phyloP scores from a whole-genome alignment of 106 monocot genomes.

The Dioscorea dumetorum region DNA sequence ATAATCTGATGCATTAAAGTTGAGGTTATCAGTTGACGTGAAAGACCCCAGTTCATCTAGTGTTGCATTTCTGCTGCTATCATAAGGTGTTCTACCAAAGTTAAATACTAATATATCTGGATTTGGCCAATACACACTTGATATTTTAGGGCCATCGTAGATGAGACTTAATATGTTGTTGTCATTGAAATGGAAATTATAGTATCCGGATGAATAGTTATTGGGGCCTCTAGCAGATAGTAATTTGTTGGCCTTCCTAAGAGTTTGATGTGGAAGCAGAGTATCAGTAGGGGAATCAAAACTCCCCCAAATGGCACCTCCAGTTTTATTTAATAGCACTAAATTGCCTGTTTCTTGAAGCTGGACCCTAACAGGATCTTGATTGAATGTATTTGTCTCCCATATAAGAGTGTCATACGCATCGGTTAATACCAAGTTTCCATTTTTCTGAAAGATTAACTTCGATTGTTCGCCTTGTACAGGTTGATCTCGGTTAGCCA shows the following conservation, averaged over 20 bases:
- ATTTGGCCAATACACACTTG: constrained; percentile 9
- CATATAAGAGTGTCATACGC: constrained; percentile 3
- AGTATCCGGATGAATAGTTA: constrained; percentile 3
- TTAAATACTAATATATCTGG: background rate
- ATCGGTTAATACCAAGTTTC: constrained; percentile 5
- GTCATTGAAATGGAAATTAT: constrained; percentile 2
- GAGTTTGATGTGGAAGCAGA: constrained; percentile 4
- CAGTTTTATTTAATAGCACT: background rate
- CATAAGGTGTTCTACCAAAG: constrained; percentile 1
- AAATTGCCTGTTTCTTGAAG: constrained; percentile 11
- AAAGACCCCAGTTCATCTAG: background rate
- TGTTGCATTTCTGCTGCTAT: constrained; percentile 2
- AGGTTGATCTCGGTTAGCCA: constrained; percentile 5
- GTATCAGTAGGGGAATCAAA: constrained; percentile 9
- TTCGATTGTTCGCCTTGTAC: constrained; percentile 1
- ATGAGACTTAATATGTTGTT: constrained; percentile 6
- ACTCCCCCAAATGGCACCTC: constrained; percentile 8
- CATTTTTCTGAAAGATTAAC: background rate
- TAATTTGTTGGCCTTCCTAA: background rate
- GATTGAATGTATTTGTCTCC: constrained; percentile 3
- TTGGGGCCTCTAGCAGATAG: background rate
- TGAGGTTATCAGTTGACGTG: background rate
- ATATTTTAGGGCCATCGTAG: constrained; percentile 5
- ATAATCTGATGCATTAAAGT: constrained; percentile 5
- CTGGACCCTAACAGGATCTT: background rate